Evolutionary conservation across 805 yeast genomes (phyloP), one percentile per base, ranked within the genome.

Genomic region (Nematodospora valgi): DNA sequence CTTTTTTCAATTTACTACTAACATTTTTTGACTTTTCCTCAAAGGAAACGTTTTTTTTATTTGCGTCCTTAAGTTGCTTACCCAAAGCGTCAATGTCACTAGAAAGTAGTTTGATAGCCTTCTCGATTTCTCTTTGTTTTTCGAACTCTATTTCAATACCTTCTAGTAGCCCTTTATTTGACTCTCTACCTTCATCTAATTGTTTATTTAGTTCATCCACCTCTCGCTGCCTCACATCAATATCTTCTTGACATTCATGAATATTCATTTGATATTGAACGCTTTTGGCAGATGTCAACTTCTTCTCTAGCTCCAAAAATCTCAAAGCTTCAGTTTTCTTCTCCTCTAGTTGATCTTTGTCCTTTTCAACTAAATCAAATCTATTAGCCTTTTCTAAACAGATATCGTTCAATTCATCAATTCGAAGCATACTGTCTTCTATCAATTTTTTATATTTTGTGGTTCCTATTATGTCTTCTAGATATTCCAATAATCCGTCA

Each of bases 381-480:
- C 96, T 72, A 40, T 73, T 77, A 44, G 85, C 86, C 52, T 88
- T 89, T 51, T 86, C 95, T 23, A 76, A 62, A 52, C 95, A 87
- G 6, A 78, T 68, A 28, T 85, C 94, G 52, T 88, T 87, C 43
- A 87, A 58, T n/a, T 70, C 76, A 19, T 86, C 96, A 10, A 86
- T 75, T 43, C 76, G 68, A 2, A 61, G 53, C 31, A 75, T 62
- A 17, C 78, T 69, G 18, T 74, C 72, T 49, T 86, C 96, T 40
- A 93, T 89, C 26, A 78, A 61, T 17, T 70, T 68, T 56, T 93
- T 89, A 55, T 89, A 94, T 31, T 74, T 70, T 1, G 96, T 71
- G 0, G 99, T 94, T 4, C 98, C 99, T 37, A 94, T 93, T 32
- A 93, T 91, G 64, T 94, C 98, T 54, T 93, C 99, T 41, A 93